Evolutionary conservation across 352 stramenopile species (phyloP), one percentile per base, ranked within the genome.

Genomic region (Aphanomyces invadans): DNA sequence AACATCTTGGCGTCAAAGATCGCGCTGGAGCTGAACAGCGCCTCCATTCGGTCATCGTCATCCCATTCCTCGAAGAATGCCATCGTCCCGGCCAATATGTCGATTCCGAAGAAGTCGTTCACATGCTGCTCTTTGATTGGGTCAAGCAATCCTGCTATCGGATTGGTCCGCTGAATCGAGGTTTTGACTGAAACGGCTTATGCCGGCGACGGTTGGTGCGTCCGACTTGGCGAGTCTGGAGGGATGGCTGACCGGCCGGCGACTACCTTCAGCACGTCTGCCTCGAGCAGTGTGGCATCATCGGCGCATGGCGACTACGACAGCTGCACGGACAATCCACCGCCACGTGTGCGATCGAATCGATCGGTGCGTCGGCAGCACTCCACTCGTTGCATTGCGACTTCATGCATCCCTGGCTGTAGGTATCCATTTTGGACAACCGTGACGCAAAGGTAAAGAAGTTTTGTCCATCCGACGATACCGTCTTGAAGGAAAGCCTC

Each of bases 21-120:
- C 9, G 48, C 60, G 49, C 60, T 67, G 5, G 60, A 67, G 42
- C 60, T 67, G 49, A 44, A 67, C 1, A 67, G 46, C 31, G 60
- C 60, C 36, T 60, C 60, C 60, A 67, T 67, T 31, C 42, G 26
- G 23, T 67, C 60, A 31, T 67, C 60, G 26, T 67, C 60, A 28
- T 44, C 46, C 60, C 60, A 67, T 21, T 32, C 17, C 15, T 11
- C n/a, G 55, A 64, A 64, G 36, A 64, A 64, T 5, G 10, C 36
- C 36, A 64, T 57, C 49, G 25, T 54, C 46, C 10, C 19, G 17
- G 46, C 15, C 28, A 28, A 11, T 17, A 21, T 54, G 21, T 54
- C 28, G 19, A 57, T 36, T 29, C 46, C 15, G 26, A 54, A 42
- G 36, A 42, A 42, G 36, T 42, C 7, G 15, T 15, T 7, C 15